Conservation (phyloP, 2,329 filamentous ascomycete species). For the Fusarium subglutinans region DNA sequence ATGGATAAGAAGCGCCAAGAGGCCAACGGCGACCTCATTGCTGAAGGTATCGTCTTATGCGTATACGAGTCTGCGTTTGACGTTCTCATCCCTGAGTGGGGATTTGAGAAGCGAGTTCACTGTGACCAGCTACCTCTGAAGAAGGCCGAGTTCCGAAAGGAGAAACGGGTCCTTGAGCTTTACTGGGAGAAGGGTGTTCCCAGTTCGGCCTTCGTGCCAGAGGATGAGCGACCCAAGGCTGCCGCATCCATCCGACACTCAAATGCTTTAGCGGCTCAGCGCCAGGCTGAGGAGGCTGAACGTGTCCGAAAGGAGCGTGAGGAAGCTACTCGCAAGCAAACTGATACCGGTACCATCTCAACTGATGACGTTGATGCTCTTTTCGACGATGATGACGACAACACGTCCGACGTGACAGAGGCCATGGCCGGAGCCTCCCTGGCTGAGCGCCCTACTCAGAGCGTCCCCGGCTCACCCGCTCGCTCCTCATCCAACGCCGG, state of each 20-base stretch:
- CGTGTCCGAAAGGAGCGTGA: slow-evolving; percentile 86
- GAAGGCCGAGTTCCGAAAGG: slow-evolving; percentile 99
- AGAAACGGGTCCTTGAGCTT: slow-evolving; percentile 90
- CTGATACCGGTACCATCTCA: slow-evolving; percentile 92
- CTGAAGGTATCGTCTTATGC: slow-evolving; percentile 93
- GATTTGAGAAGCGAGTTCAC: slow-evolving; percentile 98
- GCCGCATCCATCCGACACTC: slow-evolving; percentile 76
- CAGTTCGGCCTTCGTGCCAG: slow-evolving; percentile 93
- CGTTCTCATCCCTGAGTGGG: slow-evolving; percentile 96
- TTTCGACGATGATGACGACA: slow-evolving; percentile 93
- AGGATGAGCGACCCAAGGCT: slow-evolving; percentile 93
- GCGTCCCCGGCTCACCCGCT: slow-evolving; percentile 90
- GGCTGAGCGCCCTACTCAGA: slow-evolving; percentile 89
- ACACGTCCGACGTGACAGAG: slow-evolving; percentile 87
- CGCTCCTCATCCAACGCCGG: slow-evolving; percentile 75
- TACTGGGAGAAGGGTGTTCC: slow-evolving; percentile 99
- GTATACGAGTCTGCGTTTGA: slow-evolving; percentile 99
- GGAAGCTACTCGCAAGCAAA: slow-evolving; percentile 90
- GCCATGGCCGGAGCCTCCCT: slow-evolving; percentile 91
- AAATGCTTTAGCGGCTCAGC: slow-evolving; percentile 78
- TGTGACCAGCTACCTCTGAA: slow-evolving; percentile 97
- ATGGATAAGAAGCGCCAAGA: slow-evolving; percentile 94
- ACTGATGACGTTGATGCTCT: slow-evolving; percentile 94
- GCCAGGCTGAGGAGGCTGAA: slow-evolving; percentile 83
- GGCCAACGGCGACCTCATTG: slow-evolving; percentile 89